Evolutionary conservation across 768 basidiomycete species (phyloP), one percentile per base, ranked within the genome.

Genomic region (Peribolospora kevripleyi): DNA sequence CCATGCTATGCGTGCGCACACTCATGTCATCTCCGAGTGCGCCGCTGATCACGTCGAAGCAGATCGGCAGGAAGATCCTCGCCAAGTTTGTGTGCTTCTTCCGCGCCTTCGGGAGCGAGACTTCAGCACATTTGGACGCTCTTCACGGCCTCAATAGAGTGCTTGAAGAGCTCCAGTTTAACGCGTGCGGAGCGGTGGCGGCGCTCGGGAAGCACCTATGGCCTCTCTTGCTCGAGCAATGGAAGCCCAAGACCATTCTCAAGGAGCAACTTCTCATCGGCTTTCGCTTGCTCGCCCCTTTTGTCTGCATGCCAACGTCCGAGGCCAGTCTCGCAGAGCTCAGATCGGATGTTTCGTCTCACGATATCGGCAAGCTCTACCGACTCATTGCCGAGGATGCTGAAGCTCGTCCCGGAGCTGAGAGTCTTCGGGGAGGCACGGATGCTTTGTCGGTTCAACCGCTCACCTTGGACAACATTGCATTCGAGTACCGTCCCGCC

Each of bases 221-320:
- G 78, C 68, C 76, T 49, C 66, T 66, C 3, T 62, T 95, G 5
- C 71, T 87, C 3, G 68, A 68, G 2, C 67, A 91, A 37, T 93
- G 86, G 86, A 72, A 73, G 2, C 81, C 81, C 13, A 86, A 84
- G 68, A 80, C 75, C 56, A 66, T 71, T 6, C 69, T 82, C 60
- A 87, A 88, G 64, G 87, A 90, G 65, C 75, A 77, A 48, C 70
- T 95, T 13, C 70, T 88, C 39, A 73, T 79, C n/a, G 72, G 84
- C 36, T 67, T 93, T 14, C 75, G 76, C 13, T 70, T 73, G 10
- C 70, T 93, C 3, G 75, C 90, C 47, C 83, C 83, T 0, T 87
- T 79, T 65, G 66, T 82, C 51, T 73, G 67, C 43, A 53, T 48
- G 8, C 45, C 38, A 13, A 46, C 5, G 42, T 37, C 46, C 42